Percentiles rank a stretch among this genome's conserved stretches.
These are phyloP conservation scores for Barbarea vulgaris DNA, from an alignment of 345 rosid species.

Conservation along the genomic window DNA sequence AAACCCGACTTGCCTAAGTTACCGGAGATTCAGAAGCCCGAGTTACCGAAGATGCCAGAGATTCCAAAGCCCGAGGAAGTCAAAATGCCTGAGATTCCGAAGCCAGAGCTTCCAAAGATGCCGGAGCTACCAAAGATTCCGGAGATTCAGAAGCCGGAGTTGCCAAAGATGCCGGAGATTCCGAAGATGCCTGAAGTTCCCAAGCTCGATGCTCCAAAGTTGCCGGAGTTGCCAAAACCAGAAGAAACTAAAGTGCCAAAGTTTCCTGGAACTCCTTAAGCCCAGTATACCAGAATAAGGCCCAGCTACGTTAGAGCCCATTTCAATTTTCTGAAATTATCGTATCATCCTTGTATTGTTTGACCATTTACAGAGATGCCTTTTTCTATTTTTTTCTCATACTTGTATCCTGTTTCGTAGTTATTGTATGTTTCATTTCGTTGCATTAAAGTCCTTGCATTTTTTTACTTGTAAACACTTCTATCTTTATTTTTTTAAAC, in stretches of 20 bases:
- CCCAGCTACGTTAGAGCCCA: not conserved
- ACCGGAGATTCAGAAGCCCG: slow-evolving; percentile 13
- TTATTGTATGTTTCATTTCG: not conserved
- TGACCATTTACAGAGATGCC: not conserved
- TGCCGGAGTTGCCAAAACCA: slow-evolving; percentile 21
- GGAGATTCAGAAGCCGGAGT: not conserved
- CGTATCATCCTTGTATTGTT: not conserved
- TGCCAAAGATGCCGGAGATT: not conserved
- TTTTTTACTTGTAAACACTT: not conserved
- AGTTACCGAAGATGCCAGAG: not conserved
- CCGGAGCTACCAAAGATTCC: slow-evolving; percentile 4
- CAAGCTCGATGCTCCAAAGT: not conserved
- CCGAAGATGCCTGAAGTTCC: slow-evolving; percentile 28
- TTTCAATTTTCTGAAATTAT: not conserved
- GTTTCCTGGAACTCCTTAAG: slow-evolving; percentile 18
- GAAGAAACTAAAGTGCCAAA: slow-evolving; percentile 6
- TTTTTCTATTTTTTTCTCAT: not conserved
- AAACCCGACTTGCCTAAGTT: slow-evolving; percentile 33
- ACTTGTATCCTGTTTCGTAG: not conserved
- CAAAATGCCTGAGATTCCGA: not conserved
- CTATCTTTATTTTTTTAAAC: too few relatives aligned
- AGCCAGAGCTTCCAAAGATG: slow-evolving; percentile 1
- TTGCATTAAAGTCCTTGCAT: not conserved
- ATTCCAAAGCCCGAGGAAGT: not conserved
- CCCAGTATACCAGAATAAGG: not conserved